Evolutionary conservation across 345 rosid genomes (phyloP), one percentile per base, ranked within the genome.

Genomic region (Boechera divaricarpa): DNA sequence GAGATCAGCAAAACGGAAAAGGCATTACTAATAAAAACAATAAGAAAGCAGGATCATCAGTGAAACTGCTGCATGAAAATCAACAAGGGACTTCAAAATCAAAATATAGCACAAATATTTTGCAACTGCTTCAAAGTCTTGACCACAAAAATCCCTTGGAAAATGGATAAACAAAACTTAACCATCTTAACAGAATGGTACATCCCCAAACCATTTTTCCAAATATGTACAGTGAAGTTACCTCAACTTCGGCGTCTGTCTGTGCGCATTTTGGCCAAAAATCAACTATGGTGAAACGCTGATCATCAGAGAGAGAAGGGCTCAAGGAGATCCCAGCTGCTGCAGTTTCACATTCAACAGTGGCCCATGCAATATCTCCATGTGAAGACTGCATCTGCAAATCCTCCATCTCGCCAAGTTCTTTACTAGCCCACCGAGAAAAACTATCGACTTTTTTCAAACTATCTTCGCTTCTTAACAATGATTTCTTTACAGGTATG

Each of bases 401-500:
- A 83, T 90, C 86, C 83, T 86, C 96, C 53, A 89, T 92, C 58
- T 89, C 98, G 33, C 80, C 92, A 62, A 93, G 89, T 80, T 91
- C 98, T 84, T 82, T 88, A 60, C 84, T 79, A 48, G 86, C 77
- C 98, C 98, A 91, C 33, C 96, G 86, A 70, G 96, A 88, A 75
- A 93, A 93, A 82, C 98, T 93, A 70, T 93, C 98, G 51, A 90
- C 97, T 75, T 93, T 91, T 74, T 88, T 89, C 83, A 93, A 82
- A 76, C 87, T 81, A 42, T 91, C 88, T 59, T 87, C 90, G 35
- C 81, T 83, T 69, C 86, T 85, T 28, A 87, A 63, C 44, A 93
- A 84, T 51, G 85, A 71, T 67, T 80, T 85, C 83, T 81, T 91
- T 44, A 74, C 61, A 39, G 73, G 44, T 44, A 38, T 35, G 79